Evolutionary conservation across 768 basidiomycete genomes (phyloP).

Genomic region (Auricularia heimuer): DNA sequence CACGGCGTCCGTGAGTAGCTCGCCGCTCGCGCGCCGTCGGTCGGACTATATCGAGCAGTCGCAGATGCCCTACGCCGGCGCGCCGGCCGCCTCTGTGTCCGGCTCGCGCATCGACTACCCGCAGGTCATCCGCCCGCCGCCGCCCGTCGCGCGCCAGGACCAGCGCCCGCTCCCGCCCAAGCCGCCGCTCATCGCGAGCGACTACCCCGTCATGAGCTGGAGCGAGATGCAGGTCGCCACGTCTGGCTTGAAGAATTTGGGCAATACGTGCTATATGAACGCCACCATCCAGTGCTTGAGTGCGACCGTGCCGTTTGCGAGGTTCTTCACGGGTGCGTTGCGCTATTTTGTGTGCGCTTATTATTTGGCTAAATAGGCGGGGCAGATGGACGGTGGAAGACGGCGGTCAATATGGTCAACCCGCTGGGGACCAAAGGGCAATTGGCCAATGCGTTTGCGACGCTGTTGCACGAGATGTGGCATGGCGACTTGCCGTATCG

Average conservation of each 20-base stretch:
- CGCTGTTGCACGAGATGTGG: slow-evolving; percentile 79
- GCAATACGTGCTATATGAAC: slow-evolving; percentile 99
- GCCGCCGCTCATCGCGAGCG: slow-evolving; percentile 59
- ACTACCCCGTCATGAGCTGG: slow-evolving; percentile 82
- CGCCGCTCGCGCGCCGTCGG: slow-evolving; percentile 57
- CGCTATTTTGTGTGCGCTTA: not conserved
- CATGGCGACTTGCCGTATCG: slow-evolving; percentile 75
- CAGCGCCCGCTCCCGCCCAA: slow-evolving; percentile 45
- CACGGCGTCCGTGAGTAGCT: slow-evolving; percentile 75
- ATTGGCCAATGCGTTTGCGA: slow-evolving; percentile 73
- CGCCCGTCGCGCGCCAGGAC: slow-evolving; percentile 70
- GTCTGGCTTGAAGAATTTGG: slow-evolving; percentile 85
- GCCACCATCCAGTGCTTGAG: slow-evolving; percentile 94
- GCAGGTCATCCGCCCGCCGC: slow-evolving; percentile 67
- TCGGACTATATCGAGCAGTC: slow-evolving; percentile 77
- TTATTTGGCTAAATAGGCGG: not conserved
- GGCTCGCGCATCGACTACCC: slow-evolving; percentile 68
- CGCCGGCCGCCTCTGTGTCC: slow-evolving; percentile 27
- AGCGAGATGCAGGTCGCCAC: slow-evolving; percentile 66
- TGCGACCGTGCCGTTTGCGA: slow-evolving; percentile 86
- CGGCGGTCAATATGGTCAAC: slow-evolving; percentile 76
- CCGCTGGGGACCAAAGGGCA: slow-evolving; percentile 80
- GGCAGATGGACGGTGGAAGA: slow-evolving; percentile 71
- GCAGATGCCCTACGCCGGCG: slow-evolving; percentile 31
- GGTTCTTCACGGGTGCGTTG: slow-evolving; percentile 76